phyloP scores from a whole-genome alignment of 2,329 filamentous ascomycete genomes.

The Aplosporella prunicola region DNA sequence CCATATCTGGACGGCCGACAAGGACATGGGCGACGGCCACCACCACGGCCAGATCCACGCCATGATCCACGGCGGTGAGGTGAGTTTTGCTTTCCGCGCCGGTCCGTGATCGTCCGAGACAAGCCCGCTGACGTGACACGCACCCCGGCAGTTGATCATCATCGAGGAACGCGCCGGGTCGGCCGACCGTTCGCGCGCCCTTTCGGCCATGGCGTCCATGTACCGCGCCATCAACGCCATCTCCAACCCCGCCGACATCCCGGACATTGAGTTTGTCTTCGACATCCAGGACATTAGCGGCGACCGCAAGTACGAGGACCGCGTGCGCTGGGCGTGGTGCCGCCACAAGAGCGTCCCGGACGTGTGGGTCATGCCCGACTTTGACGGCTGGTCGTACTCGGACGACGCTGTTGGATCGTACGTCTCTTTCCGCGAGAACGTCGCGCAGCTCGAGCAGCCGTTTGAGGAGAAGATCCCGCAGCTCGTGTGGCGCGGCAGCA shows the following conservation, averaged over 20 bases:
- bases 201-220: conserved; percentile 4
- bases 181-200: conserved; percentile 5
- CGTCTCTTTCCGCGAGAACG: conserved; percentile 10
- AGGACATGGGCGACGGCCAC: background rate
- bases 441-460: conserved; percentile 10
- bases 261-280: conserved; percentile 9
- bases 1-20: conserved; percentile 2
- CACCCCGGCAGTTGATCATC: background rate
- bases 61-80: conserved; percentile 8
- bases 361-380: conserved; percentile 16
- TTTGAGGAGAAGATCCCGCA: conserved; percentile 20
- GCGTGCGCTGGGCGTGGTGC: conserved; percentile 10
- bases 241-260: conserved; percentile 1
- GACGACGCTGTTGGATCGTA: conserved; percentile 12
- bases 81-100: background rate
- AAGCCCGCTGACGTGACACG: background rate
- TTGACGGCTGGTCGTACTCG: conserved; percentile 15
- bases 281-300: conserved; percentile 8
- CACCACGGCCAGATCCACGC: conserved; percentile 5
- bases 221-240: conserved; percentile 10
- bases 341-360: conserved; percentile 8
- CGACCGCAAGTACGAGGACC: background rate
- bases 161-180: conserved; percentile 4
- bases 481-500: conserved; percentile 25
- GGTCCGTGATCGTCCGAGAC: background rate